Conservation (phyloP, 1,284 basidiomycete genomes). For the Trametes versicolor region DNA sequence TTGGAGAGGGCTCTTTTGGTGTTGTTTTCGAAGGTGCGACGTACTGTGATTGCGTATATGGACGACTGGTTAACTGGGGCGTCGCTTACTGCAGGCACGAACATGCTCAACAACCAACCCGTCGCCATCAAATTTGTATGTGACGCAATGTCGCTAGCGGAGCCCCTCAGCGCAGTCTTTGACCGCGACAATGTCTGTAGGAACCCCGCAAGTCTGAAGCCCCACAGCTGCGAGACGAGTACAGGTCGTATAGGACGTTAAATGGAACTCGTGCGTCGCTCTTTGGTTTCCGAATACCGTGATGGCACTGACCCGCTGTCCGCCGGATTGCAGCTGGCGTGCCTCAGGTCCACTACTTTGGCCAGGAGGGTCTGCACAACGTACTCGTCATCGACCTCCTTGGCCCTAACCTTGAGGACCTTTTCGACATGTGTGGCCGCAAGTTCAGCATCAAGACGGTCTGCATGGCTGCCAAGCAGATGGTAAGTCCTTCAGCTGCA, state of each 20-base stretch:
- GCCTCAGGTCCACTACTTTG: slow-evolving; percentile 98
- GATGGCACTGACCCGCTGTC: slow-evolving; percentile 6
- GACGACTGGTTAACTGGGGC: background rate
- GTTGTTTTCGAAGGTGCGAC: slow-evolving; percentile 80
- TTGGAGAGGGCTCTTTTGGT: slow-evolving; percentile 87
- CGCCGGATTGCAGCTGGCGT: slow-evolving; percentile 74
- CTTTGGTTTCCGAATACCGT: slow-evolving; percentile 10
- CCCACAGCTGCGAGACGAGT: slow-evolving; percentile 97
- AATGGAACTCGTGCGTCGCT: slow-evolving; percentile 85
- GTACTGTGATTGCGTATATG: background rate
- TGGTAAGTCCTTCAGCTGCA: slow-evolving; percentile 69
- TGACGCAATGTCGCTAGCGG: slow-evolving; percentile 31
- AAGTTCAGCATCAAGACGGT: slow-evolving; percentile 98
- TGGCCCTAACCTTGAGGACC: slow-evolving; percentile 95
- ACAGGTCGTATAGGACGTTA: slow-evolving; percentile 95
- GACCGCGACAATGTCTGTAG: slow-evolving; percentile 53
- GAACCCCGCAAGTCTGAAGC: slow-evolving; percentile 99
- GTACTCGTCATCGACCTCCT: slow-evolving; percentile 97
- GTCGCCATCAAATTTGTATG: slow-evolving; percentile 98
- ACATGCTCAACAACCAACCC: slow-evolving; percentile 88
- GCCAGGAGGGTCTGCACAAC: slow-evolving; percentile 98
- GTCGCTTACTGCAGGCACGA: slow-evolving; percentile 69
- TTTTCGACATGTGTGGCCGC: slow-evolving; percentile 98
- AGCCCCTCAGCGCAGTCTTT: background rate
- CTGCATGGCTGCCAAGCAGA: slow-evolving; percentile 98